Conservation (phyloP, 1,284 basidiomycete species). For the Coniferiporia sulphurascens region DNA sequence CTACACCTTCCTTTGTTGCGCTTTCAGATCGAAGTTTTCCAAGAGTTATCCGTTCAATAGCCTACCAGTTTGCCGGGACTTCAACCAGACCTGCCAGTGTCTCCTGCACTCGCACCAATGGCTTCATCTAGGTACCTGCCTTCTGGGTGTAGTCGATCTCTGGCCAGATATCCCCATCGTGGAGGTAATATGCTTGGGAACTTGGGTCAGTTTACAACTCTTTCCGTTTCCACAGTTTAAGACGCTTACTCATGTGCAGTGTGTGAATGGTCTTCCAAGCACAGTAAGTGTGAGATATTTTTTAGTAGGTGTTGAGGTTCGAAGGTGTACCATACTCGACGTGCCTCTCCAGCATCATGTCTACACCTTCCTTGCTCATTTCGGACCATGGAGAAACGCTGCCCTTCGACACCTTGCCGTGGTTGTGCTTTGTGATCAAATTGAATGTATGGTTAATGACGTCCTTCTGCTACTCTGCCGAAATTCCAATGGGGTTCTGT, state of each 20-base stretch:
- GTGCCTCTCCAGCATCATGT: constrained; percentile 68
- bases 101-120: constrained; percentile 56
- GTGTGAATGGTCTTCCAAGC: constrained; percentile 55
- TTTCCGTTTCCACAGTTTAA: not conserved
- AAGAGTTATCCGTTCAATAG: not conserved
- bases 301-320: not conserved
- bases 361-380: constrained; percentile 61
- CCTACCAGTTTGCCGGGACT: constrained; percentile 67
- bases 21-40: not conserved
- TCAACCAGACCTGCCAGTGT: constrained; percentile 73
- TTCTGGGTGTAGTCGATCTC: constrained; percentile 64
- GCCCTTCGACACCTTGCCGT: constrained; percentile 61
- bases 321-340: constrained; percentile 59
- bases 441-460: constrained; percentile 66
- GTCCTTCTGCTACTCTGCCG: constrained; percentile 63
- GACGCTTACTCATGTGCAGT: constrained; percentile 53
- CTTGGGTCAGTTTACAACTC: not conserved
- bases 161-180: constrained; percentile 67
- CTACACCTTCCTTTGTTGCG: constrained; percentile 57
- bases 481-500: constrained; percentile 62
- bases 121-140: constrained; percentile 74
- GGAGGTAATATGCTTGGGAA: constrained; percentile 61
- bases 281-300: not conserved
- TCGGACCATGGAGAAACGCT: constrained; percentile 81
- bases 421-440: constrained; percentile 64